Evolutionary conservation across 2,329 filamentous ascomycete genomes (phyloP).

Genomic region (Alternaria sp.): DNA sequence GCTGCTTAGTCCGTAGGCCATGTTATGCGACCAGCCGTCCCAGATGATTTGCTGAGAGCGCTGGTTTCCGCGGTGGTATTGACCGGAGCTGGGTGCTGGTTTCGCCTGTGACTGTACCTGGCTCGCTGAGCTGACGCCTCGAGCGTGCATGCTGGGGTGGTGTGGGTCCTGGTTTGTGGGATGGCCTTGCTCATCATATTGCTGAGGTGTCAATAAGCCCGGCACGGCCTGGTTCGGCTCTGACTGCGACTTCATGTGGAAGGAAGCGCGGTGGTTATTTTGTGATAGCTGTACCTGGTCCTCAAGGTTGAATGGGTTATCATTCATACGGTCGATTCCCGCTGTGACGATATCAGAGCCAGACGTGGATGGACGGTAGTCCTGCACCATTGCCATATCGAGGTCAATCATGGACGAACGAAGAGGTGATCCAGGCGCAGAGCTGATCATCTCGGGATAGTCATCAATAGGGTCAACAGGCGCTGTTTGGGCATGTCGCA

Average conservation of each 20-base stretch:
- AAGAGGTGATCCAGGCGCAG: slow-evolving; percentile 42
- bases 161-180: slow-evolving; percentile 38
- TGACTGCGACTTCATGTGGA: slow-evolving; percentile 50
- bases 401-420: slow-evolving; percentile 55
- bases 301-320: slow-evolving; percentile 59
- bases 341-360: slow-evolving; percentile 47
- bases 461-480: slow-evolving; percentile 48
- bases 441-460: slow-evolving; percentile 42
- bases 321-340: slow-evolving; percentile 49
- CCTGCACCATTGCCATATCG: slow-evolving; percentile 48
- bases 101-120: slow-evolving; percentile 40
- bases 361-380: slow-evolving; percentile 53
- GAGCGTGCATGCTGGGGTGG: slow-evolving; percentile 39
- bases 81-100: slow-evolving; percentile 25
- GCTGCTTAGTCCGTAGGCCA: slow-evolving; percentile 37
- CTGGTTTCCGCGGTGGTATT: slow-evolving; percentile 31
- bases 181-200: slow-evolving; percentile 44
- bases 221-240: slow-evolving; percentile 48
- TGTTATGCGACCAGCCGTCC: slow-evolving; percentile 44
- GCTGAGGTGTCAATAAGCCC: slow-evolving; percentile 45
- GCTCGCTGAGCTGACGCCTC: slow-evolving; percentile 43
- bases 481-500: slow-evolving; percentile 52
- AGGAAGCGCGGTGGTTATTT: slow-evolving; percentile 47
- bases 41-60: slow-evolving; percentile 38
- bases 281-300: slow-evolving; percentile 50